A percentile compares a stretch with the other conserved stretches of the same genome.
Conservation (phyloP, 176 grass and related monocot species). For the Zea mays region DNA sequence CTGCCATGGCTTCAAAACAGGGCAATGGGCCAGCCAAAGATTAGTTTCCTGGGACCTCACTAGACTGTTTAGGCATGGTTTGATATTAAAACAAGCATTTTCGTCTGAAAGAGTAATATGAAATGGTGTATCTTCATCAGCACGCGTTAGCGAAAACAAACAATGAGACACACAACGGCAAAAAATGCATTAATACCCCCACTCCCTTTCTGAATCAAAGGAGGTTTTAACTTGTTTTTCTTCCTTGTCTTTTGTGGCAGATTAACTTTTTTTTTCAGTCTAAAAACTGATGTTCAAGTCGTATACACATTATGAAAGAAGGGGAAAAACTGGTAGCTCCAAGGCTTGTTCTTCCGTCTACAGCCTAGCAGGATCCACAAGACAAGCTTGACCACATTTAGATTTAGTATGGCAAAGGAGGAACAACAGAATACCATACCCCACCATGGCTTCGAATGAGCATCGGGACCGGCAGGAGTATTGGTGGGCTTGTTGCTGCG, state of each 20-base stretch:
- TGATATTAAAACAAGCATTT: neutral
- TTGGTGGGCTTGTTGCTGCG: slow-evolving; percentile 27
- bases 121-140: neutral
- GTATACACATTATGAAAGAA: neutral
- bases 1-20: neutral
- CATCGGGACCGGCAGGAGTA: neutral
- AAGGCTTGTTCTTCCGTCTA: neutral
- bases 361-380: neutral
- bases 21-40: neutral
- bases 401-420: neutral
- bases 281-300: neutral
- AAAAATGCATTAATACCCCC: neutral
- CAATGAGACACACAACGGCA: neutral
- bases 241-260: neutral
- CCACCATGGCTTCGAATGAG: slow-evolving; percentile 44
- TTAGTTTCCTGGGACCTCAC: neutral
- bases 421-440: neutral
- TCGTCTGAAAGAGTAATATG: neutral
- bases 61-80: neutral
- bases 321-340: neutral
- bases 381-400: slow-evolving; percentile 9
- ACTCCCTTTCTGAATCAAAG: neutral
- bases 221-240: neutral
- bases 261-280: neutral
- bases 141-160: neutral